Conservation (phyloP, 1,284 basidiomycete genomes). For the Hemileia vastatrix region DNA sequence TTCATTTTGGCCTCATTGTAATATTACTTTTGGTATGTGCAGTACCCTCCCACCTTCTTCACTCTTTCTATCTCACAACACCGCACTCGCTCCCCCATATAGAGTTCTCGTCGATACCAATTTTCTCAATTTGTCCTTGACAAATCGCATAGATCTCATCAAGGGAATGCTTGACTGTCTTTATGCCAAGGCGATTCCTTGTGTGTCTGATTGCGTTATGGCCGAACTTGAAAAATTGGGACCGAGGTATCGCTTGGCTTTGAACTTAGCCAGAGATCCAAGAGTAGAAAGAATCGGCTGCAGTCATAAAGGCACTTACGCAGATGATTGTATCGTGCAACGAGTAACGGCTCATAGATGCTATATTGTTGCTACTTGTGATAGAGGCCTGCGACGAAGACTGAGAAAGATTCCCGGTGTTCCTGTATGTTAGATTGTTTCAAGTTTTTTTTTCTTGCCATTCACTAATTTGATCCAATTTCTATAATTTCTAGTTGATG, state of each 20-base stretch:
- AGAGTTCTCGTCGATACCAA: conserved; percentile 97
- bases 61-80: conserved; percentile 91
- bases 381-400: conserved; percentile 81
- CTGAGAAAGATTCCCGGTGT: conserved; percentile 90
- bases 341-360: conserved; percentile 89
- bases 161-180: conserved; percentile 99
- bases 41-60: conserved; percentile 76
- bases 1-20: conserved; percentile 8
- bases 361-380: conserved; percentile 96
- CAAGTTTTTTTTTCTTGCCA: background rate
- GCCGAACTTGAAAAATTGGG: conserved; percentile 96
- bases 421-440: conserved; percentile 47
- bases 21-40: conserved; percentile 5
- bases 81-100: conserved; percentile 90
- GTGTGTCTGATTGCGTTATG: conserved; percentile 96
- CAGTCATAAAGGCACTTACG: conserved; percentile 88
- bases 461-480: background rate
- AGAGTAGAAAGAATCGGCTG: conserved; percentile 89
- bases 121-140: conserved; percentile 97
- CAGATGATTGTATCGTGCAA: conserved; percentile 95
- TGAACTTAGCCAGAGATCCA: conserved; percentile 93
- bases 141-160: conserved; percentile 94
- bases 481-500: conserved; percentile 54
- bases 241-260: conserved; percentile 84
- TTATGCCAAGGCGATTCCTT: conserved; percentile 98